phyloP scores from a whole-genome alignment of 257 asterid species.

The Jacaranda copaia region DNA sequence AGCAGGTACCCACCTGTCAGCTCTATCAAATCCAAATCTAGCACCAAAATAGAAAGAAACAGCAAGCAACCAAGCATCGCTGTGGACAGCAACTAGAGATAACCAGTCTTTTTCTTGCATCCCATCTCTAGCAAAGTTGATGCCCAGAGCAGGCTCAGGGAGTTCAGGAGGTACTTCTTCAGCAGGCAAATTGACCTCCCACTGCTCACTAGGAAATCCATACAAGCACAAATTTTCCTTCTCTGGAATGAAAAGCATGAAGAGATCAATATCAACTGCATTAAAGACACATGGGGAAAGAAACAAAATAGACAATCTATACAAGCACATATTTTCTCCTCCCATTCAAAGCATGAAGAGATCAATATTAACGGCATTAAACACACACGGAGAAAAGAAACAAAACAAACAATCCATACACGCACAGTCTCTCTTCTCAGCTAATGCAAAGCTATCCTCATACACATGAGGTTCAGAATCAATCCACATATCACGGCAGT shows the following conservation, averaged over 20 bases:
- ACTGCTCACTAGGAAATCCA: conserved; percentile 62
- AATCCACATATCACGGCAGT: background rate
- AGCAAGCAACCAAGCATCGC: conserved; percentile 73
- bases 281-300: conserved; percentile 12
- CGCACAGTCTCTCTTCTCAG: no score
- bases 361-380: conserved; percentile 10
- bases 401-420: background rate
- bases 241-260: conserved; percentile 45
- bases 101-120: conserved; percentile 70
- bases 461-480: background rate
- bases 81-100: conserved; percentile 68
- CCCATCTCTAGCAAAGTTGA: conserved; percentile 75
- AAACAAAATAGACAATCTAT: conserved; percentile 30
- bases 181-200: conserved; percentile 76
- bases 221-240: conserved; percentile 73
- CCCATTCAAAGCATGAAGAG: conserved; percentile 31
- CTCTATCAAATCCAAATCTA: conserved; percentile 64
- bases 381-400: background rate
- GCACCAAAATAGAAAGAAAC: conserved; percentile 66
- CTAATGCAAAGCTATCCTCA: no score
- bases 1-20: conserved; percentile 54
- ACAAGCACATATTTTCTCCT: conserved; percentile 55
- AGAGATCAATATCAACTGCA: conserved; percentile 25
- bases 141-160: conserved; percentile 76
- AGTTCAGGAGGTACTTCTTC: conserved; percentile 74